phyloP scores from a whole-genome alignment of 768 basidiomycete genomes.

The Hericium coralloides region DNA sequence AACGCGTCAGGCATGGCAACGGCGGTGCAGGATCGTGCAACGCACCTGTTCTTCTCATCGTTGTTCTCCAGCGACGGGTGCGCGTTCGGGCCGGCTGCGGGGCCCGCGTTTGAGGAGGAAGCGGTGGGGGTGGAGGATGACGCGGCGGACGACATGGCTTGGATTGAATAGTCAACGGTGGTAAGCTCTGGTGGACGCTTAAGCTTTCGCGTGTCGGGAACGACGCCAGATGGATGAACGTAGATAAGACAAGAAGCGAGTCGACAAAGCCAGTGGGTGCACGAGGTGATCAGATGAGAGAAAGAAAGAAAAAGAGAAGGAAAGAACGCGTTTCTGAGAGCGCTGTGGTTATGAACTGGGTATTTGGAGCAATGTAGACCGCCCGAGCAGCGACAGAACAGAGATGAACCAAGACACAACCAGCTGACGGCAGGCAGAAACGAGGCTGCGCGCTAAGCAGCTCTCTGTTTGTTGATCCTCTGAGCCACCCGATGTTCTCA shows the following conservation, averaged over 20 bases:
- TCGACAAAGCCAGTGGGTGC: background rate
- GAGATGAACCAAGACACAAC: background rate
- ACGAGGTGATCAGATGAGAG: background rate
- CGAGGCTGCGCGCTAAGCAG: background rate
- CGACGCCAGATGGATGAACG: background rate
- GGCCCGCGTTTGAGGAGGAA: constrained; percentile 27
- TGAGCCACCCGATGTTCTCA: too few relatives aligned
- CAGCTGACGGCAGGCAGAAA: background rate
- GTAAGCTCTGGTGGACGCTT: background rate
- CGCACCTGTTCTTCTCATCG: constrained; percentile 68
- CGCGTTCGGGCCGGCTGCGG: constrained; percentile 41
- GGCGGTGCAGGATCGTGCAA: background rate
- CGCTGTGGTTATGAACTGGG: background rate
- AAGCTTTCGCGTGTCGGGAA: background rate
- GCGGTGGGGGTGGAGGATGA: constrained; percentile 38
- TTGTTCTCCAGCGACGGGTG: constrained; percentile 47
- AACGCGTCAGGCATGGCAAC: constrained; percentile 1
- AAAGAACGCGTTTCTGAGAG: constrained; percentile 2
- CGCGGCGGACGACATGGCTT: constrained; percentile 18
- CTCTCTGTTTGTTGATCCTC: too few relatives aligned
- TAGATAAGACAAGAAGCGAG: background rate
- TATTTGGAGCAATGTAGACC: background rate
- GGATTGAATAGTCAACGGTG: constrained; percentile 13
- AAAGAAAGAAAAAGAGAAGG: constrained; percentile 1
- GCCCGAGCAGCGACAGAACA: background rate